Base-by-base conservation (phyloP, 805 yeast genomes). In the Kodamaea jinghongensis region DNA sequence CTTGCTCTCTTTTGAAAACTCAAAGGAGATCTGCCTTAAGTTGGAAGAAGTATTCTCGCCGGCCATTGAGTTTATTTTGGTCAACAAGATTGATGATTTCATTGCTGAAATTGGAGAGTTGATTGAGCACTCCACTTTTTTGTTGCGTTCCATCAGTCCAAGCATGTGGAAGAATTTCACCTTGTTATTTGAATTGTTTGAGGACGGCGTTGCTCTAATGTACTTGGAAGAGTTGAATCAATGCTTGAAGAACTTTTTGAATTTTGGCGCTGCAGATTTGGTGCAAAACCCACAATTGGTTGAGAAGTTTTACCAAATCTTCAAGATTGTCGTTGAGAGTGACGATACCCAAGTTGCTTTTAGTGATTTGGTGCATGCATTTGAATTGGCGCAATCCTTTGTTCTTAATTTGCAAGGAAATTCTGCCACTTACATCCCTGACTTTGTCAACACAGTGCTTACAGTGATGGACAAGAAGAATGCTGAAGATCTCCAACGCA, bases 1-100 rank as follows among this genome's bases (percentile, higher is more conserved):
- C 38, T 63, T 91, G 29, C 63, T 86, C 36, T 81, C 96, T 4
- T 79, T 90, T 65, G 96, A 93, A 59, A 84, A 83, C 55, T 82
- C 96, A 1, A 69, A 70, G 6, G 85, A 79, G 30, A 73, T 84
- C 36, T 81, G 87, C 11, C 63, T 60, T 16, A 73, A 71, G 55
- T 68, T 90, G 36, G 88, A 86, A 54, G 80, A 76, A 39, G 77
- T 80, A 4, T 76, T 86, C 36, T 63, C 74, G 35, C 95, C 96
- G 4, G 80, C 82, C 11, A 77, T 88, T 32, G 75, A 75, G 44
- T 78, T 73, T 48, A 84, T 90, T 4, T 70, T 91, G 28, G 73
- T 67, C 26, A 75, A 84, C 54, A 77, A 77, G 28, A 60, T 86
- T 50, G 81, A 79, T 36, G 91, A 86, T 51, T 86, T 86, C 54